Evolutionary conservation across 2,329 filamentous ascomycete species (phyloP).

Genomic region (Pseudodiploospora longispora): DNA sequence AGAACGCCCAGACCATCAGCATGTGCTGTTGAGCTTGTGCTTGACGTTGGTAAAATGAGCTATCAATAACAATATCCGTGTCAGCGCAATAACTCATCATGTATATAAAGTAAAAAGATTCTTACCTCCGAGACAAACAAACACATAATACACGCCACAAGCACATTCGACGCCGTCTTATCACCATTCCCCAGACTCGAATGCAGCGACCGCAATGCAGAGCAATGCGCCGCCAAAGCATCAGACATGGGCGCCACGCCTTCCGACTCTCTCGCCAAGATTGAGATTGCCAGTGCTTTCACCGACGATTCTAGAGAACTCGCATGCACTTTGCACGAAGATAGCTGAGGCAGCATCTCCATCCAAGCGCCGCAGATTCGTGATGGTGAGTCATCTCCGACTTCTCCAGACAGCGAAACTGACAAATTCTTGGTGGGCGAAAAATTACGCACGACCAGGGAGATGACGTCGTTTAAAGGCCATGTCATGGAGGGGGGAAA

Average conservation of each 20-base stretch:
- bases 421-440: conserved; percentile 7
- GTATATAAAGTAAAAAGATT: not conserved
- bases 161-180: conserved; percentile 11
- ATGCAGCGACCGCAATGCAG: conserved; percentile 21
- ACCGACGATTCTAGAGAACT: conserved; percentile 21
- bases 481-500: conserved; percentile 8
- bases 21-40: conserved; percentile 21
- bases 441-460: conserved; percentile 16
- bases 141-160: conserved; percentile 28
- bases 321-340: conserved; percentile 10
- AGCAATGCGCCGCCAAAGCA: conserved; percentile 20
- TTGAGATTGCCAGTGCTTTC: conserved; percentile 23
- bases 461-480: conserved; percentile 17
- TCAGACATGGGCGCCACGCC: conserved; percentile 15
- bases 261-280: conserved; percentile 15
- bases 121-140: conserved; percentile 21
- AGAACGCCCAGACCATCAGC: conserved; percentile 25
- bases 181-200: conserved; percentile 5
- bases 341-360: conserved; percentile 26
- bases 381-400: conserved; percentile 17
- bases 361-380: conserved; percentile 33
- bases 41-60: conserved; percentile 23
- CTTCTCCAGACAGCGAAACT: not conserved
- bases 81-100: not conserved
- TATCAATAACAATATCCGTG: not conserved